Percentiles rank a stretch among this genome's conserved stretches.
These are phyloP conservation scores for Solanum paucissectum DNA, from an alignment of 257 asterid species.

Conservation along the genomic window DNA sequence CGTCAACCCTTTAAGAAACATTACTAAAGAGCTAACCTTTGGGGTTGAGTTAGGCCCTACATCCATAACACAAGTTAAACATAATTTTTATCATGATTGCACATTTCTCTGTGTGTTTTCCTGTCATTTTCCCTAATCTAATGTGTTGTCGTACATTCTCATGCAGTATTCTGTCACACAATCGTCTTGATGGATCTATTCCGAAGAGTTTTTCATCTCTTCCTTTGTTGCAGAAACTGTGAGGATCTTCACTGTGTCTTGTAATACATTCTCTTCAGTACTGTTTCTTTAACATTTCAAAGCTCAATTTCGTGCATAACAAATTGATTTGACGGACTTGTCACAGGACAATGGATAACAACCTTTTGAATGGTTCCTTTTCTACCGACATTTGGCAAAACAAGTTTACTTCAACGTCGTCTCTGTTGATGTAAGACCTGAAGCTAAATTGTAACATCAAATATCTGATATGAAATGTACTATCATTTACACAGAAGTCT, in stretches of 20 bases:
- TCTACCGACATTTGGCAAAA: constrained; percentile 75
- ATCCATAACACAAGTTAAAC: neutral
- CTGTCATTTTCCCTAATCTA: neutral
- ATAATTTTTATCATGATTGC: neutral
- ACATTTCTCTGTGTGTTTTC: neutral
- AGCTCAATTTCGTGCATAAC: neutral
- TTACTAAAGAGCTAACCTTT: neutral
- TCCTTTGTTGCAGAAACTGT: constrained; percentile 72
- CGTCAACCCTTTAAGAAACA: neutral
- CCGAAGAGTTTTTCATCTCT: constrained; percentile 69
- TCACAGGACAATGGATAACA: constrained; percentile 72
- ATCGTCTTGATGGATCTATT: constrained; percentile 64
- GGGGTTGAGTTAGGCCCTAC: neutral
- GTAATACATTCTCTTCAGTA: neutral
- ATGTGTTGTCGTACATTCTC: neutral
- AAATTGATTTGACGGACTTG: neutral
- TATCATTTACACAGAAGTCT: neutral
- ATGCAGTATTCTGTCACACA: constrained; percentile 70
- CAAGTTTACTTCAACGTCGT: constrained; percentile 38
- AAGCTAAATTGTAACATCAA: neutral
- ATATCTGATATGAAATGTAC: neutral
- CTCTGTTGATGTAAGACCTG: constrained; percentile 55
- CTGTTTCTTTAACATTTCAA: neutral
- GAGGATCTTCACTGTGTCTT: constrained; percentile 23
- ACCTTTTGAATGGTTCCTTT: constrained; percentile 67